Conservation (phyloP, 2,329 filamentous ascomycete genomes). For the Incumbomyces delicatus region DNA sequence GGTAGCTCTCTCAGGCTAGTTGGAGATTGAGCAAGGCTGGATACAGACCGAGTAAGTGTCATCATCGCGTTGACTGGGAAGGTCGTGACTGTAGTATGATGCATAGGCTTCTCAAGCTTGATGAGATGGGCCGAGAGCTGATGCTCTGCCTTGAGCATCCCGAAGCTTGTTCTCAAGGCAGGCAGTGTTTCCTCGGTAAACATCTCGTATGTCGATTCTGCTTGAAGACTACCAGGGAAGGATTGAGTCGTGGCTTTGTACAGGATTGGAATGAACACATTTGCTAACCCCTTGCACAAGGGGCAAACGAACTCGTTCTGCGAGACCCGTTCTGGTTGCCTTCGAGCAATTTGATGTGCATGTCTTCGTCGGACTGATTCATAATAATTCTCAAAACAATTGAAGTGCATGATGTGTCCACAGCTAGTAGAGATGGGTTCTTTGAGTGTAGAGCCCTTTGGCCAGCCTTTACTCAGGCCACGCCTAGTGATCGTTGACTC, state of each 20-base stretch:
- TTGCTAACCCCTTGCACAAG: conserved; percentile 90
- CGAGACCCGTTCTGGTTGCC: conserved; percentile 74
- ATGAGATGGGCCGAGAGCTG: conserved; percentile 13
- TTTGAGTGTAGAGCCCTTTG: conserved; percentile 52
- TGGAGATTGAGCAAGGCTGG: not conserved
- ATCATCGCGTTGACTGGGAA: conserved; percentile 4
- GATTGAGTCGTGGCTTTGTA: conserved; percentile 89
- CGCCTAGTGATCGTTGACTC: conserved; percentile 66
- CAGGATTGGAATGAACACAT: conserved; percentile 85
- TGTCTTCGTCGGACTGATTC: conserved; percentile 76
- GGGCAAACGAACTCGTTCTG: conserved; percentile 91
- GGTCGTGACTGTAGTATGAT: conserved; percentile 9
- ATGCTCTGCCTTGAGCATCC: not conserved
- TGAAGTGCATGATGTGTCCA: conserved; percentile 97
- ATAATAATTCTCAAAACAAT: conserved; percentile 87
- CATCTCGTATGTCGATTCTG: conserved; percentile 51
- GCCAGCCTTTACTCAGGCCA: conserved; percentile 81
- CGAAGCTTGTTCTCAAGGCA: conserved; percentile 23
- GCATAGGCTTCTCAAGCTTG: conserved; percentile 2
- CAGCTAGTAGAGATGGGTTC: conserved; percentile 85
- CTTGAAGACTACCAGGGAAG: conserved; percentile 62
- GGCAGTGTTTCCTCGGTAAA: conserved; percentile 57
- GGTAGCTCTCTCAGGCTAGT: not conserved
- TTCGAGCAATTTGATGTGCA: conserved; percentile 81
- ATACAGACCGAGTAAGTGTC: not conserved